phyloP scores from a whole-genome alignment of 108 stramenopile genomes.

The Cyclotella atomus region DNA sequence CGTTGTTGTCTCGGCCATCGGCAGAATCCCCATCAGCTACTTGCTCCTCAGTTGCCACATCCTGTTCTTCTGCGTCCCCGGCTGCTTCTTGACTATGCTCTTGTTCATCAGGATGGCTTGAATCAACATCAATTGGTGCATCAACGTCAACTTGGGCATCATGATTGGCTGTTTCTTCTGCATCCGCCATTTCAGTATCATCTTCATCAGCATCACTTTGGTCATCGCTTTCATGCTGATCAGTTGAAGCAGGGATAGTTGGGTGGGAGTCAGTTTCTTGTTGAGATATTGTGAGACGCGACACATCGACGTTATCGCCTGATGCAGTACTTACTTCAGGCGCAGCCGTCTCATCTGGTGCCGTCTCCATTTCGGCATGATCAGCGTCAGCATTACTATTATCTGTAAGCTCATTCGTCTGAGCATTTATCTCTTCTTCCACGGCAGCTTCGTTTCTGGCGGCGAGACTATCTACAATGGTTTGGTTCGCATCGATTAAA shows the following conservation, averaged over 20 bases:
- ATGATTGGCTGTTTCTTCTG: neutral
- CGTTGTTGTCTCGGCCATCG: neutral
- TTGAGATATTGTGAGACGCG: constrained; percentile 24
- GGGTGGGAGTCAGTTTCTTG: constrained; percentile 8
- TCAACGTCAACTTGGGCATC: constrained; percentile 3
- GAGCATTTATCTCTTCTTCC: too few species aligned
- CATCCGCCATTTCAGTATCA: constrained; percentile 5
- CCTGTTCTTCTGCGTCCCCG: too few species aligned
- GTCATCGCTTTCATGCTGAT: neutral
- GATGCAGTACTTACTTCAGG: constrained; percentile 23
- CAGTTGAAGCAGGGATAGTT: neutral
- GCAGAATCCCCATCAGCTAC: too few species aligned
- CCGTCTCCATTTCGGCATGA: neutral
- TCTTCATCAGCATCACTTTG: neutral
- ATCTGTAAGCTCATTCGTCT: too few species aligned
- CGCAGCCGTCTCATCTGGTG: neutral
- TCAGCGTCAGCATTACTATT: neutral
- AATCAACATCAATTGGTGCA: too few species aligned
- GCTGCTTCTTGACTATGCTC: too few species aligned
- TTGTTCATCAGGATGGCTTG: too few species aligned
- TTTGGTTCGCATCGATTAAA: constrained; percentile 33
- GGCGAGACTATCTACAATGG: constrained; percentile 1
- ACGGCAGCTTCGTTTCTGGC: constrained; percentile 3
- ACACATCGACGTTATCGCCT: constrained; percentile 34
- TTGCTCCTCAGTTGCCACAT: too few species aligned